Percentiles rank a stretch among this genome's conserved stretches.
Evolutionary conservation across 352 stramenopile species (phyloP).

Genomic region (Globisporangium viniferum): DNA sequence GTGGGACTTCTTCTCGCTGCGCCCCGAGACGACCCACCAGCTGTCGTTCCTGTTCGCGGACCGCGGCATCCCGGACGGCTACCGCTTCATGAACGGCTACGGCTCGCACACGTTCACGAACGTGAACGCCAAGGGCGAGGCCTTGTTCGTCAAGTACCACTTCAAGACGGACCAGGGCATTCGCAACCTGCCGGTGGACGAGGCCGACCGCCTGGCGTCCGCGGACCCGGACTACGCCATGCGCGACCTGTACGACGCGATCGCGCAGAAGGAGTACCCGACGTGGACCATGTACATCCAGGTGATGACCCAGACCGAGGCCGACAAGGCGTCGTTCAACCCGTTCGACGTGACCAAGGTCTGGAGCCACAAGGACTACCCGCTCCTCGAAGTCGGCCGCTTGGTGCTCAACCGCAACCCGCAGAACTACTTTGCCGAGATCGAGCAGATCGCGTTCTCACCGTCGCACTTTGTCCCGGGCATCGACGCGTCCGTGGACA

Average conservation of each 20-base stretch:
- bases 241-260: conserved; percentile 90
- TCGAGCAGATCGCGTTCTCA: conserved; percentile 91
- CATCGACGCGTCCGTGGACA: conserved; percentile 84
- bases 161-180: conserved; percentile 91
- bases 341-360: conserved; percentile 94
- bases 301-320: conserved; percentile 85
- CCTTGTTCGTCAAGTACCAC: conserved; percentile 92
- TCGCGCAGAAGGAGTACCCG: conserved; percentile 74
- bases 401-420: conserved; percentile 92
- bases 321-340: conserved; percentile 60
- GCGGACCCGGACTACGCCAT: conserved; percentile 88
- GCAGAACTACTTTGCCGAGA: conserved; percentile 92
- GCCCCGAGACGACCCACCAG: conserved; percentile 88
- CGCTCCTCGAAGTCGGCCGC: conserved; percentile 81
- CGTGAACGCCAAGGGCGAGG: conserved; percentile 75
- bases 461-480: conserved; percentile 90
- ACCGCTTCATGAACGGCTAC: conserved; percentile 91
- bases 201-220: conserved; percentile 62
- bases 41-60: conserved; percentile 88
- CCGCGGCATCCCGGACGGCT: conserved; percentile 86
- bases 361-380: conserved; percentile 87
- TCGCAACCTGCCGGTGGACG: conserved; percentile 81
- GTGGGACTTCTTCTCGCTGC: conserved; percentile 93
- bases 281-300: conserved; percentile 91
- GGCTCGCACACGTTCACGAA: conserved; percentile 91